Evolutionary conservation across 768 basidiomycete species (phyloP).

Genomic region (Macrocybe gigantea): DNA sequence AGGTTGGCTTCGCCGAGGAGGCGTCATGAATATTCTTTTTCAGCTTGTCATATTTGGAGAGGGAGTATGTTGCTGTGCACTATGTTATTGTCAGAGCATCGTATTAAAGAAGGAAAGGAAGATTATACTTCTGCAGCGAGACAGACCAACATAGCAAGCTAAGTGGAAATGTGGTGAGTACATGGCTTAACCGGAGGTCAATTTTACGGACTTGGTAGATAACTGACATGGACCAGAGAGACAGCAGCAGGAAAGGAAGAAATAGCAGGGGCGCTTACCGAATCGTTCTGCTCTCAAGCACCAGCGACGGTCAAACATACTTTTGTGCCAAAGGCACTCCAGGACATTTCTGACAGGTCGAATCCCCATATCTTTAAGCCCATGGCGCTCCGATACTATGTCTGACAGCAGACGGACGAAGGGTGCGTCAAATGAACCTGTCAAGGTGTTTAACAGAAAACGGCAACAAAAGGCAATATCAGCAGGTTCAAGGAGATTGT

Average conservation of each 20-base stretch:
- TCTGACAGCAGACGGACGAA: no score
- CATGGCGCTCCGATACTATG: no score
- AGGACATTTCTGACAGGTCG: constrained; percentile 27
- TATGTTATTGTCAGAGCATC: not conserved
- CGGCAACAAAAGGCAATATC: no score
- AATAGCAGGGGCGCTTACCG: constrained; percentile 12
- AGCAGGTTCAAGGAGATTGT: no score
- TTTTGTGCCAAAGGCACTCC: constrained; percentile 21
- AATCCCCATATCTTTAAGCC: constrained; percentile 23
- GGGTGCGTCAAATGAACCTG: no score
- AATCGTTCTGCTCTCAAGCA: constrained; percentile 25
- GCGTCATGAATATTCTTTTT: constrained; percentile 19
- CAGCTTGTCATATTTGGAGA: constrained; percentile 26
- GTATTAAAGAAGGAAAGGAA: not conserved
- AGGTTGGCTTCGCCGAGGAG: constrained; percentile 14
- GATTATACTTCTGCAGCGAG: constrained; percentile 26
- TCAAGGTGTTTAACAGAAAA: no score
- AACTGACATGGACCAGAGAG: constrained; percentile 4
- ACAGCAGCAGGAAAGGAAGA: not conserved
- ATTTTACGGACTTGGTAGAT: constrained; percentile 4
- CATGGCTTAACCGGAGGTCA: not conserved
- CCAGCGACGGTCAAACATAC: constrained; percentile 27
- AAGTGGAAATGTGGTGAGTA: not conserved
- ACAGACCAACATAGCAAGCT: constrained; percentile 24
- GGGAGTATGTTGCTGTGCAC: constrained; percentile 29